Conservation (phyloP, 352 stramenopile species). For the Phytophthora europaea region DNA sequence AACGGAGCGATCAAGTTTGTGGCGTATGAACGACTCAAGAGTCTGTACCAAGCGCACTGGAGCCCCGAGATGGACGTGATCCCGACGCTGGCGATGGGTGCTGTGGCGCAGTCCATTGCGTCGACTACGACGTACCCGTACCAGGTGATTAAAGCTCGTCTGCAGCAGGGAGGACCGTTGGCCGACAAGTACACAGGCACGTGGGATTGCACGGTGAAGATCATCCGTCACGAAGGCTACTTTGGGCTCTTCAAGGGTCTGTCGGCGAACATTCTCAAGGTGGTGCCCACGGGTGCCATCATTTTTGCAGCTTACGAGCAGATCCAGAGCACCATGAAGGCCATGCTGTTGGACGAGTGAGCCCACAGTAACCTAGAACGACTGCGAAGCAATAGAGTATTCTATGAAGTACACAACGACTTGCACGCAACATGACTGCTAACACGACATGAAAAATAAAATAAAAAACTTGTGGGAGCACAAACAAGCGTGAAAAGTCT, state of each 20-base stretch:
- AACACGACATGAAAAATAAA: conserved; percentile 16
- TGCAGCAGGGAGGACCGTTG: conserved; percentile 92
- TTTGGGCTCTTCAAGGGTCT: conserved; percentile 96
- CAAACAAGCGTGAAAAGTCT: conserved; percentile 57
- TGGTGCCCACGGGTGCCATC: conserved; percentile 97
- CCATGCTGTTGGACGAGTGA: conserved; percentile 58
- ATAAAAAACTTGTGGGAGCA: conserved; percentile 20
- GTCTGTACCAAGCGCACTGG: conserved; percentile 67
- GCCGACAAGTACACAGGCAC: conserved; percentile 93
- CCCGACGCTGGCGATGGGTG: conserved; percentile 81
- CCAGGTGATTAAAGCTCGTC: conserved; percentile 97
- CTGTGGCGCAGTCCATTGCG: conserved; percentile 82
- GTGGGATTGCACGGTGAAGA: conserved; percentile 91
- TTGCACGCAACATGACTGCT: conserved; percentile 23
- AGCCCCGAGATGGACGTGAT: conserved; percentile 76
- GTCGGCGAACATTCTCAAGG: conserved; percentile 95
- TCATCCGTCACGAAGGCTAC: conserved; percentile 93
- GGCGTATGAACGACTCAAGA: conserved; percentile 83
- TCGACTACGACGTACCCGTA: conserved; percentile 95
- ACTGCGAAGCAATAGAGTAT: conserved; percentile 40
- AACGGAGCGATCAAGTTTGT: conserved; percentile 98
- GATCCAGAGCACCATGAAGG: conserved; percentile 68
- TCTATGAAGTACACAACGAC: conserved; percentile 24
- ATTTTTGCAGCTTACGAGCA: conserved; percentile 93
- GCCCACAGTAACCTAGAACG: conserved; percentile 1